Percentiles rank a stretch among this genome's conserved stretches.
Conservation (phyloP, 495 filamentous ascomycete genomes). For the Hyaloscypha bicolor region DNA sequence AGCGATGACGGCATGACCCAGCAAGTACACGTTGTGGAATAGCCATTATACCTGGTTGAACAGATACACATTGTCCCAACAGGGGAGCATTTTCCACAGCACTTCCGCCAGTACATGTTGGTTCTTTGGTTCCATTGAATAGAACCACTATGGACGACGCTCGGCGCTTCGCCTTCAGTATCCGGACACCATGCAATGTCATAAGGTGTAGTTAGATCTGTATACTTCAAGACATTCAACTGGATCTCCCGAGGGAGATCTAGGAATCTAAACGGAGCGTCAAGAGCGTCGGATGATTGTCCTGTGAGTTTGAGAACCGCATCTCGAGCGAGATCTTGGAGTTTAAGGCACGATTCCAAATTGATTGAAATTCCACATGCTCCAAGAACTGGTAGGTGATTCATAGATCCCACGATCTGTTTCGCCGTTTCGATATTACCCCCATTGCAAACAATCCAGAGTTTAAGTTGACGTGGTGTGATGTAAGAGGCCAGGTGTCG, state of each 20-base stretch:
- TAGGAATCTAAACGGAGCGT: not conserved
- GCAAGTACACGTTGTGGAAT: not conserved
- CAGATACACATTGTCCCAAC: not conserved
- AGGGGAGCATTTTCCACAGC: not conserved
- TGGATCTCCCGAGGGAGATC: not conserved
- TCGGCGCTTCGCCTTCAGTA: not conserved
- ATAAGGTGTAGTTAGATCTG: not conserved
- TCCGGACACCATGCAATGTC: not conserved
- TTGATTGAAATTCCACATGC: not conserved
- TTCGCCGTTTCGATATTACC: not conserved
- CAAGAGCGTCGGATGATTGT: not conserved
- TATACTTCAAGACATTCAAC: not conserved
- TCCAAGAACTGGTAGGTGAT: not conserved
- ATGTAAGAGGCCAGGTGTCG: not conserved
- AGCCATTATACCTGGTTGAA: not conserved
- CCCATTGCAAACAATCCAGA: not conserved
- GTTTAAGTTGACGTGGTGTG: not conserved
- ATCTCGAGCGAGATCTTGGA: not conserved
- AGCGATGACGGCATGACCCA: not conserved
- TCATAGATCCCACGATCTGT: not conserved
- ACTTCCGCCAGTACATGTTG: not conserved
- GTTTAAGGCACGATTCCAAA: not conserved
- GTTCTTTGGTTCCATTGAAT: no score
- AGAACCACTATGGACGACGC: no score
- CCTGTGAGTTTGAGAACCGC: not conserved